Evolutionary conservation across 495 filamentous ascomycete species (phyloP).

Genomic region (Aspergillus saccharolyticus): DNA sequence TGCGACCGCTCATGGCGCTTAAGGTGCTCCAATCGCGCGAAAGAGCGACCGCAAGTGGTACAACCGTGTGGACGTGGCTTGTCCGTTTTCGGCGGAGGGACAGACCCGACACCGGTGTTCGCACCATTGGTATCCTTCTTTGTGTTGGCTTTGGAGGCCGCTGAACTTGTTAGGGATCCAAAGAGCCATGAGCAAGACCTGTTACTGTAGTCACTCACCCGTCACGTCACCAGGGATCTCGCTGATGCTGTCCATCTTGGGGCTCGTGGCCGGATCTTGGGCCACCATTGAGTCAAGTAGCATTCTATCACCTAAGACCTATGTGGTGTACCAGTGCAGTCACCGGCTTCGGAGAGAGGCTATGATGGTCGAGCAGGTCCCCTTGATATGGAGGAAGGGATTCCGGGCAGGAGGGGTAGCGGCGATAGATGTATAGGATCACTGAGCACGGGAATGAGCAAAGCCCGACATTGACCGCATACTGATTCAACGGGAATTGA

Average conservation of each 20-base stretch:
- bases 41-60: conserved; percentile 85
- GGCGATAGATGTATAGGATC: not conserved
- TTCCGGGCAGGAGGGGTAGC: not conserved
- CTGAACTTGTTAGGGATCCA: conserved; percentile 14
- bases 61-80: conserved; percentile 96
- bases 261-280: conserved; percentile 33
- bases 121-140: conserved; percentile 36
- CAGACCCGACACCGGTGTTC: conserved; percentile 20
- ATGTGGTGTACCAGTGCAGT: not conserved
- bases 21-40: conserved; percentile 91
- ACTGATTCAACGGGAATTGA: conserved; percentile 5
- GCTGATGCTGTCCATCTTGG: conserved; percentile 40
- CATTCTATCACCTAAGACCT: conserved; percentile 23
- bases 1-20: conserved; percentile 98
- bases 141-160: conserved; percentile 27
- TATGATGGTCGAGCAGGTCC: not conserved
- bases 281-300: conserved; percentile 39
- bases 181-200: not conserved
- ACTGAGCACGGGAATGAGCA: conserved; percentile 1
- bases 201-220: not conserved
- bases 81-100: conserved; percentile 85
- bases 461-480: conserved; percentile 11
- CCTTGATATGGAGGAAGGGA: not conserved
- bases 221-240: conserved; percentile 36
- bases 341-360: not conserved